These are phyloP conservation scores for Yarrowia phangngaensis DNA, from an alignment of 805 yeast genomes.

Conservation along the genomic window DNA sequence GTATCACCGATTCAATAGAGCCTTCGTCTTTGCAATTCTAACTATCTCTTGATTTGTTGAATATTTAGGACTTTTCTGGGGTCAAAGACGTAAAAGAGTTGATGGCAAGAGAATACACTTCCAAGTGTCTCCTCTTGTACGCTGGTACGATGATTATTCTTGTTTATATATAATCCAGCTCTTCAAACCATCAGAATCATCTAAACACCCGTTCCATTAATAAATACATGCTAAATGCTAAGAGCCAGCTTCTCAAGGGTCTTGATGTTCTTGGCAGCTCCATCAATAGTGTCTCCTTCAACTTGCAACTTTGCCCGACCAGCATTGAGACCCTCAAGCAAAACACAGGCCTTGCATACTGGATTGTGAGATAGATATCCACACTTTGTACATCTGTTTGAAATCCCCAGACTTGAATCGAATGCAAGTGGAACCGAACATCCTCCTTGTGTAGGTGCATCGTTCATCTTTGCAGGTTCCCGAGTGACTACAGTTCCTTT, in stretches of 20 bases:
- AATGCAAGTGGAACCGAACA: conserved; percentile 2
- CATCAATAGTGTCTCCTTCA: conserved; percentile 62
- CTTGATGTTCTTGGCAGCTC: conserved; percentile 37
- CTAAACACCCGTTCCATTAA: not conserved
- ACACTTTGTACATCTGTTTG: conserved; percentile 67
- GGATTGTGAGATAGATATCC: conserved; percentile 86
- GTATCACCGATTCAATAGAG: too few relatives aligned
- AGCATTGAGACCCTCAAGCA: conserved; percentile 77
- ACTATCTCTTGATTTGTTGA: too few relatives aligned
- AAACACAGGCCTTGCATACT: conserved; percentile 88
- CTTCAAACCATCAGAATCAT: too few relatives aligned
- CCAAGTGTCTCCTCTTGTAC: too few relatives aligned
- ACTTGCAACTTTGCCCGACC: conserved; percentile 63
- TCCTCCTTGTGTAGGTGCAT: too few relatives aligned
- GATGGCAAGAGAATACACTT: too few relatives aligned
- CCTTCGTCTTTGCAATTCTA: too few relatives aligned
- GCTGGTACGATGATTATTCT: too few relatives aligned
- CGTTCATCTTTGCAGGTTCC: not conserved
- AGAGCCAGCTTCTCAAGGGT: conserved; percentile 29
- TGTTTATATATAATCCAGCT: too few relatives aligned
- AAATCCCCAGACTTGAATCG: conserved; percentile 29
- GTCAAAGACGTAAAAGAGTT: too few relatives aligned
- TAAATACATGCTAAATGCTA: conserved; percentile 12
- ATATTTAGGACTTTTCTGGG: too few relatives aligned
- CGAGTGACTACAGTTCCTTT: not conserved